These are phyloP conservation scores for Alopecurus myosuroides DNA, from an alignment of 176 grass and related monocot genomes.

Conservation along the genomic window DNA sequence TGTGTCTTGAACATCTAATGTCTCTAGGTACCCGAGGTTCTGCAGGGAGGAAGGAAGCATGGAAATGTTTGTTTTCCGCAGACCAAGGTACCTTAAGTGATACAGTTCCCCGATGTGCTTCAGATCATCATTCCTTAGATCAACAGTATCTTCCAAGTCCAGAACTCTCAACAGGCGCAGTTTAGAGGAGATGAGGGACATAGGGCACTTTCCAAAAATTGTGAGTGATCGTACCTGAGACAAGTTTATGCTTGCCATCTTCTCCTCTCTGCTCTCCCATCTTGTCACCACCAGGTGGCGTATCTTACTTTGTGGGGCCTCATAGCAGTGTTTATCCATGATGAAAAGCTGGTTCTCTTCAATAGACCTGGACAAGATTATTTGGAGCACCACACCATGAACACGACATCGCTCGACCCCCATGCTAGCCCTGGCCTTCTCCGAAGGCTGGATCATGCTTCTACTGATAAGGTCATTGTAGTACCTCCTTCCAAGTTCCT, in stretches of 20 bases:
- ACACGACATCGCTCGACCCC: slow-evolving; percentile 16
- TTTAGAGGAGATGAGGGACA: background rate
- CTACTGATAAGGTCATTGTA: slow-evolving; percentile 43
- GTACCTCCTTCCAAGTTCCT: slow-evolving; percentile 18
- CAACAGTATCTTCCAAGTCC: slow-evolving; percentile 18
- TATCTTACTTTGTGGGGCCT: slow-evolving; percentile 26
- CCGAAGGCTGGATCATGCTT: slow-evolving; percentile 34
- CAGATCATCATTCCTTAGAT: slow-evolving; percentile 14
- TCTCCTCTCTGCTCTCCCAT: background rate
- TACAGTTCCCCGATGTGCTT: slow-evolving; percentile 9
- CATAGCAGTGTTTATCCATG: background rate
- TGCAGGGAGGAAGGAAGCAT: slow-evolving; percentile 23
- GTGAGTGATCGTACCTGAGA: slow-evolving; percentile 32
- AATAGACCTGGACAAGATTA: slow-evolving; percentile 30
- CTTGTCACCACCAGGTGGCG: slow-evolving; percentile 32
- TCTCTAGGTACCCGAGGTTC: slow-evolving; percentile 34
- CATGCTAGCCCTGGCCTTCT: background rate
- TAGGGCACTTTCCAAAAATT: background rate
- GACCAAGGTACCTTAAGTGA: slow-evolving; percentile 25
- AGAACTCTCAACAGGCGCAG: slow-evolving; percentile 31
- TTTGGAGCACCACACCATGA: slow-evolving; percentile 34
- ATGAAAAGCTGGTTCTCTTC: slow-evolving; percentile 47
- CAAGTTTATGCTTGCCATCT: background rate
- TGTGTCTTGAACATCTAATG: slow-evolving; percentile 31
- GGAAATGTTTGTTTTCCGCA: background rate